These are phyloP conservation scores for Aureobasidium leucospermi DNA, from an alignment of 2,329 filamentous ascomycete species.

Conservation along the genomic window DNA sequence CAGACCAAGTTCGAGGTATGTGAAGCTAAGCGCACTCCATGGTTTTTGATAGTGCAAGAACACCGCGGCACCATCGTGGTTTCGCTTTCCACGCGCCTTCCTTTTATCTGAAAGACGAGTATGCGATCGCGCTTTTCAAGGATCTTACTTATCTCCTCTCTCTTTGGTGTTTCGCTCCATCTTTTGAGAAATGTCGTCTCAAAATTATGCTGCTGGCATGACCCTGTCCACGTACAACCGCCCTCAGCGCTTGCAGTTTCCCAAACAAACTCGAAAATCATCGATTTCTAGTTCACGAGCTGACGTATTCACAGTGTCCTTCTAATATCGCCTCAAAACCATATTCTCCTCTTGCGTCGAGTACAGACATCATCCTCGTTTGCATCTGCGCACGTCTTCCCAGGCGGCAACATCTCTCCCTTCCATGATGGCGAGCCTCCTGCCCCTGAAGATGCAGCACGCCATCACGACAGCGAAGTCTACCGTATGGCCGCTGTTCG, in stretches of 20 bases:
- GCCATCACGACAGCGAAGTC: slow-evolving; percentile 63
- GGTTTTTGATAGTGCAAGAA: background rate
- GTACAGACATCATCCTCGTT: slow-evolving; percentile 78
- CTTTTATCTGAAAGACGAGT: background rate
- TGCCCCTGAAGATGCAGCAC: slow-evolving; percentile 40
- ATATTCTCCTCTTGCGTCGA: slow-evolving; percentile 80
- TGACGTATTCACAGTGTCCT: slow-evolving; percentile 54
- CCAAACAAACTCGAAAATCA: background rate
- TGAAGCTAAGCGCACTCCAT: background rate
- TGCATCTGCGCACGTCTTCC: slow-evolving; percentile 89
- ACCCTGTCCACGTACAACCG: background rate
- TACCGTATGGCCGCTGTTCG: slow-evolving; percentile 81
- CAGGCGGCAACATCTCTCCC: slow-evolving; percentile 74
- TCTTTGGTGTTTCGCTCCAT: background rate
- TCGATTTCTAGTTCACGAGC: background rate
- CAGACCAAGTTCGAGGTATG: slow-evolving; percentile 57
- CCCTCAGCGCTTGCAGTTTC: background rate
- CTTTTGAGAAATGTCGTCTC: background rate
- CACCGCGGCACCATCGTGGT: background rate
- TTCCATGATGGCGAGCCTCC: slow-evolving; percentile 65
- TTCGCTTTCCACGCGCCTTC: background rate
- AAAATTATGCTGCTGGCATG: background rate
- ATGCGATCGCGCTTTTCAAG: background rate
- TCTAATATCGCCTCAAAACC: slow-evolving; percentile 76
- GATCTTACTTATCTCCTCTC: background rate